These are phyloP conservation scores for Datura wrightii DNA, from an alignment of 257 asterid genomes.

Conservation along the genomic window DNA sequence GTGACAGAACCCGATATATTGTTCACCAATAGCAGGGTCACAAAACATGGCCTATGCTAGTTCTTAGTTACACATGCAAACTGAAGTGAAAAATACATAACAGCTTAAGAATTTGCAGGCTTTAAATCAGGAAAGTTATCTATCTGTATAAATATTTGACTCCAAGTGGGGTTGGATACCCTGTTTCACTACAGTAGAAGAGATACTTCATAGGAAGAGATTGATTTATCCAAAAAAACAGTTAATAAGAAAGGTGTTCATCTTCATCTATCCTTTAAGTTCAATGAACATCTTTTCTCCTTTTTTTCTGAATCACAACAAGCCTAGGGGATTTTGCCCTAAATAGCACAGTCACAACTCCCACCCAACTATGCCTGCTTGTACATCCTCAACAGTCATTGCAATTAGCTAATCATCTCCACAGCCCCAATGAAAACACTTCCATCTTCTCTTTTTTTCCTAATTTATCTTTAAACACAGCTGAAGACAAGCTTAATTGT, in stretches of 20 bases:
- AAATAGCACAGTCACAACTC: background rate
- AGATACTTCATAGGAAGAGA: background rate
- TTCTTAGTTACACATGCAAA: background rate
- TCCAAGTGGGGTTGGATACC: background rate
- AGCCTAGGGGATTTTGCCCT: background rate
- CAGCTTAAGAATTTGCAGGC: background rate
- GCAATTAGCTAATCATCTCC: background rate
- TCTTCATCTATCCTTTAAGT: background rate
- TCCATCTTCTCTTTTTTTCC: background rate
- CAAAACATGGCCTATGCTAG: background rate
- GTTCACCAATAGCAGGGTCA: conserved; percentile 25
- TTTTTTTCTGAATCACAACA: background rate
- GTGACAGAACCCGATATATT: background rate
- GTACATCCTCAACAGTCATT: conserved; percentile 20
- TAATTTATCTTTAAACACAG: conserved; percentile 10
- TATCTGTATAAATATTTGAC: background rate
- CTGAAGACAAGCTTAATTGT: background rate
- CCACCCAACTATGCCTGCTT: background rate
- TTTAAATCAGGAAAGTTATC: background rate
- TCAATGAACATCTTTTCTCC: background rate
- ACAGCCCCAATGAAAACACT: background rate
- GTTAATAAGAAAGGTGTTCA: background rate
- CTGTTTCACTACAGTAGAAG: background rate
- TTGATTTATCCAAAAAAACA: background rate
- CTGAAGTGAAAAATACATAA: background rate